Evolutionary conservation across 176 grass and related monocot species (phyloP).

Genomic region (Aegilops longissima): DNA sequence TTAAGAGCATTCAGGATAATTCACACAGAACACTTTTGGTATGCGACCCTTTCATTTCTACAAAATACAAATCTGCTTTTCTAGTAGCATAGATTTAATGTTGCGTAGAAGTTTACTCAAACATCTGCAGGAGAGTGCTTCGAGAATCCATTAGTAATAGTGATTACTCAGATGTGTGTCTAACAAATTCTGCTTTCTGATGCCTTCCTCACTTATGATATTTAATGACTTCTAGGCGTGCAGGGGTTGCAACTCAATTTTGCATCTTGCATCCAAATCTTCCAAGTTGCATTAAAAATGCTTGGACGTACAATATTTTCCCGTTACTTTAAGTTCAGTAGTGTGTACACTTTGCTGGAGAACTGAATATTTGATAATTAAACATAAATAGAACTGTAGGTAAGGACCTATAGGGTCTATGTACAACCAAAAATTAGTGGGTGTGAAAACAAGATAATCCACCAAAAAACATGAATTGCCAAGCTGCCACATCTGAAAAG

Average conservation of each 20-base stretch:
- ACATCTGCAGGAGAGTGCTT: not conserved
- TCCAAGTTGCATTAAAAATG: constrained; percentile 5
- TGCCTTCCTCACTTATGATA: not conserved
- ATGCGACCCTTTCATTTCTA: constrained; percentile 34
- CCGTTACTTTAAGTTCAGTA: not conserved
- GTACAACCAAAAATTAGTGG: not conserved
- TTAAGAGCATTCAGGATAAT: constrained; percentile 45
- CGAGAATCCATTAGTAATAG: not conserved
- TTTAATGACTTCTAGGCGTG: not conserved
- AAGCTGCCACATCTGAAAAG: not conserved
- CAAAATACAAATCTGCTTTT: constrained; percentile 12
- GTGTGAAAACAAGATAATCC: not conserved
- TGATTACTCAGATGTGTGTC: not conserved
- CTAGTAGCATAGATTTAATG: not conserved
- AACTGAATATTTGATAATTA: not conserved
- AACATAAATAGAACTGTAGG: not conserved
- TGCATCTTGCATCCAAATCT: not conserved
- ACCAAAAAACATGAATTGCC: not conserved
- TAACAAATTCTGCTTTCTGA: constrained; percentile 2
- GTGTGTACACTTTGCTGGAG: not conserved
- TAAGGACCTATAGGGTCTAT: not conserved
- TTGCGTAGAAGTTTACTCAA: not conserved
- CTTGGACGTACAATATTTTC: not conserved
- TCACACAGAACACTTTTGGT: constrained; percentile 68
- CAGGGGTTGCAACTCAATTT: not conserved